phyloP scores from a whole-genome alignment of 345 rosid genomes.

The Isatis tinctoria region DNA sequence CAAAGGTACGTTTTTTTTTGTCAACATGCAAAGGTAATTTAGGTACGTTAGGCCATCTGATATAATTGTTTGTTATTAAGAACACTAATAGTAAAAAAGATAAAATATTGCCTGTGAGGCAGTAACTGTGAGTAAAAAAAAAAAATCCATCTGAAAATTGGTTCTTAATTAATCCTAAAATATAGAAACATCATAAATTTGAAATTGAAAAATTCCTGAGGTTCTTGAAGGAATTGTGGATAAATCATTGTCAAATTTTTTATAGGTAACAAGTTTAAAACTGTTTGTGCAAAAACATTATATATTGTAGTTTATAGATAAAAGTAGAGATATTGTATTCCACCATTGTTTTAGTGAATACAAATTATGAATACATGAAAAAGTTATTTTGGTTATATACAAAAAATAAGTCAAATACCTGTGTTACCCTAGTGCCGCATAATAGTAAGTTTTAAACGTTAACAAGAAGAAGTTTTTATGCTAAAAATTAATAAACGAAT shows the following conservation, averaged over 20 bases:
- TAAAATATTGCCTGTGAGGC: background rate
- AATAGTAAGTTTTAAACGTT: background rate
- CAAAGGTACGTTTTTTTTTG: constrained; percentile 25
- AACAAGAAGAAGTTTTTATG: background rate
- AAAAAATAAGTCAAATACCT: no score
- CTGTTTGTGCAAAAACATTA: background rate
- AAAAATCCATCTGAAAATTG: no score
- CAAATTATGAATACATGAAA: no score
- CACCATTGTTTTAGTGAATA: no score
- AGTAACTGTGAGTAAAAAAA: background rate
- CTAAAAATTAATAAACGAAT: background rate
- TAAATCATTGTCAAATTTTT: background rate
- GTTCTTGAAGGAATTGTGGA: background rate
- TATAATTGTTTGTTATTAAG: background rate
- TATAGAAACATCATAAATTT: background rate
- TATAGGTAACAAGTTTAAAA: background rate
- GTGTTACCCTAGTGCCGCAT: no score
- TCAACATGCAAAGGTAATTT: no score
- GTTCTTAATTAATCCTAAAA: background rate
- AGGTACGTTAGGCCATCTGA: constrained; percentile 21
- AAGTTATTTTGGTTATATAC: no score
- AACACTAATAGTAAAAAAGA: background rate
- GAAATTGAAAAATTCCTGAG: background rate
- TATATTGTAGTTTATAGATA: background rate
- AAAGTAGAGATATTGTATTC: no score